Base-by-base conservation (phyloP, 2,329 filamentous ascomycete genomes). In the Aspergillus neoniger region DNA sequence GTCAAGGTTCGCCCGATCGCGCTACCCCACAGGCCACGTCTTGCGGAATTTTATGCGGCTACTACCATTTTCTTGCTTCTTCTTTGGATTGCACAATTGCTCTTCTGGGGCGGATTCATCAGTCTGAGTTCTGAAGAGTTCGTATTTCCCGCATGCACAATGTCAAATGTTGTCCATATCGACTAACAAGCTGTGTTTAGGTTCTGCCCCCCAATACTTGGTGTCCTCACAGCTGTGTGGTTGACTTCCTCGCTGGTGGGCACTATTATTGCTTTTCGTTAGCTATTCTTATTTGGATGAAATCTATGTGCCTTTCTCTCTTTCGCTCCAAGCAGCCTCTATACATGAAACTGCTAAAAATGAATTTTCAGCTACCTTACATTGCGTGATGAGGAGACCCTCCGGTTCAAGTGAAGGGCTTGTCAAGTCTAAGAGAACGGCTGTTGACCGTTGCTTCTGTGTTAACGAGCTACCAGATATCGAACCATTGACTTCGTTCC, bases 91-190 rank as follows among this genome's bases (percentile, higher is more conserved):
- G 44, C 52, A 5, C 58, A 60, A 23, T 56, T 44, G 47, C 21
- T 60, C 32, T 60, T 60, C 21, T 60, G 58, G 58, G n/a, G n/a
- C 38, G 51, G 58, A 23, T 56, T 47, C 39, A 52, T 60, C 38
- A 32, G 58, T 21, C 44, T 60, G 8, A 51, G 43, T 32, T 47
- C 36, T 2, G 52, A 60, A 19, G 47, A 56, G 51, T 60, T 56
- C 4, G 51, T 60, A 44, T 44, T 38, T 8, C 12, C 4, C 1
- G 10, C 32, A 36, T 15, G 12, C 12, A 2, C 12, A 6, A 25
- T 47, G 4, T 14, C 43, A 51, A 47, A 12, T 55, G 25, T 19
- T 25, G 30, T 55, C 5, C 10, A 44, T 12, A 41, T 50, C 17
- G 8, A n/a, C 50, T 59, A 44, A 59, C 32, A 36, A 36, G 5